Evolutionary conservation across 768 basidiomycete genomes (phyloP).

Genomic region (Phaffia australis): DNA sequence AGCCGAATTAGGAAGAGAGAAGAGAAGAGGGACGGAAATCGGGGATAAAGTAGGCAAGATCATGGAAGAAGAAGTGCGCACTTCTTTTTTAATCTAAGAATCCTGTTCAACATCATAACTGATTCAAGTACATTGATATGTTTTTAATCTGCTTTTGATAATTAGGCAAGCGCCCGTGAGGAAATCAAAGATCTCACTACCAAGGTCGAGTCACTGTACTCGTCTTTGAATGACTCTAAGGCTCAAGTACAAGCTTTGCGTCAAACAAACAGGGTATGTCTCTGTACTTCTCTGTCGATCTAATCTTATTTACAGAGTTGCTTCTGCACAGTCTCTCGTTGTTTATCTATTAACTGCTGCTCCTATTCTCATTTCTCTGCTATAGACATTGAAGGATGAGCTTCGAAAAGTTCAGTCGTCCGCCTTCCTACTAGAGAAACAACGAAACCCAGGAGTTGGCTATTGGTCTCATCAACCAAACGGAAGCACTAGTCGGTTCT

Average conservation of each 20-base stretch:
- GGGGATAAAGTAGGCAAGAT: conserved; percentile 34
- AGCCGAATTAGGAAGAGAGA: conserved; percentile 39
- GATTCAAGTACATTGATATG: conserved; percentile 37
- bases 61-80: conserved; percentile 46
- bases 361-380: conserved; percentile 15
- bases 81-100: not conserved
- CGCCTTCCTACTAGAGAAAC: conserved; percentile 73
- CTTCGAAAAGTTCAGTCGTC: conserved; percentile 91
- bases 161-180: conserved; percentile 43
- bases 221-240: conserved; percentile 62
- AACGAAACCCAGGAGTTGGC: conserved; percentile 85
- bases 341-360: conserved; percentile 3
- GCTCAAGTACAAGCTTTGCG: conserved; percentile 58
- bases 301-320: too few species aligned
- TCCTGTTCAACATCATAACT: conserved; percentile 34
- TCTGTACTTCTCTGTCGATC: not conserved
- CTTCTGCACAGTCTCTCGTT: too few species aligned
- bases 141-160: not conserved
- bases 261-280: conserved; percentile 61
- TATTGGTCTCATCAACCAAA: conserved; percentile 53
- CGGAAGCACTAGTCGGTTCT: conserved; percentile 7
- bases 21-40: conserved; percentile 35
- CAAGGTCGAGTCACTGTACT: conserved; percentile 47
- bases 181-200: conserved; percentile 46
- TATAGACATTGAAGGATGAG: conserved; percentile 79